Conservation (phyloP, 1,284 basidiomycete genomes). For the Ustilago curta region DNA sequence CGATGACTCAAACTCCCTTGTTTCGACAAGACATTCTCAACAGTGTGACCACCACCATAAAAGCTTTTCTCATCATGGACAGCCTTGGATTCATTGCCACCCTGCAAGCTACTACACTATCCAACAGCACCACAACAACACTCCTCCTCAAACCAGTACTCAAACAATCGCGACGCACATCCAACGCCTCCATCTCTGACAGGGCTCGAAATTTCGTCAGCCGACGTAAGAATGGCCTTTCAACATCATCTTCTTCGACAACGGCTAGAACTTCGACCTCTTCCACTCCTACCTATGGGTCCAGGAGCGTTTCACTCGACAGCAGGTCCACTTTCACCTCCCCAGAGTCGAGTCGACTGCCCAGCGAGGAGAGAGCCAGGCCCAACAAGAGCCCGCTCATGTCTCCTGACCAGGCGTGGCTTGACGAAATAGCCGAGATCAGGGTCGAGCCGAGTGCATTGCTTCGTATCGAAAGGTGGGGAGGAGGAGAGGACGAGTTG, state of each 20-base stretch:
- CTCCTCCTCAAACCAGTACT: conserved; percentile 15
- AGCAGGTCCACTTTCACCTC: not conserved
- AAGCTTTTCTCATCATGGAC: conserved; percentile 19
- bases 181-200: conserved; percentile 11
- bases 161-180: not conserved
- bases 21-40: too few species aligned
- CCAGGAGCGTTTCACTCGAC: not conserved
- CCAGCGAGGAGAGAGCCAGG: not conserved
- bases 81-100: conserved; percentile 27
- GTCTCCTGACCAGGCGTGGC: not conserved
- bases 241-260: not conserved
- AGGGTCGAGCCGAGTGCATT: not conserved
- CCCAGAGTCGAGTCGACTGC: not conserved
- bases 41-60: not conserved
- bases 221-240: conserved; percentile 23
- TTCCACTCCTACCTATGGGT: not conserved
- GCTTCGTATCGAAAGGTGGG: not conserved
- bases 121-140: not conserved
- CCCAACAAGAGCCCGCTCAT: not conserved
- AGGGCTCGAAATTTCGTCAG: conserved; percentile 17
- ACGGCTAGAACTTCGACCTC: not conserved
- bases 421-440: not conserved
- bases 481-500: not conserved
- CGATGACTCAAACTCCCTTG: too few species aligned
- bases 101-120: conserved; percentile 18